Percentiles rank a stretch among this genome's conserved stretches.
Evolutionary conservation across 768 basidiomycete species (phyloP).

Genomic region (Daedaleopsis sinensis): DNA sequence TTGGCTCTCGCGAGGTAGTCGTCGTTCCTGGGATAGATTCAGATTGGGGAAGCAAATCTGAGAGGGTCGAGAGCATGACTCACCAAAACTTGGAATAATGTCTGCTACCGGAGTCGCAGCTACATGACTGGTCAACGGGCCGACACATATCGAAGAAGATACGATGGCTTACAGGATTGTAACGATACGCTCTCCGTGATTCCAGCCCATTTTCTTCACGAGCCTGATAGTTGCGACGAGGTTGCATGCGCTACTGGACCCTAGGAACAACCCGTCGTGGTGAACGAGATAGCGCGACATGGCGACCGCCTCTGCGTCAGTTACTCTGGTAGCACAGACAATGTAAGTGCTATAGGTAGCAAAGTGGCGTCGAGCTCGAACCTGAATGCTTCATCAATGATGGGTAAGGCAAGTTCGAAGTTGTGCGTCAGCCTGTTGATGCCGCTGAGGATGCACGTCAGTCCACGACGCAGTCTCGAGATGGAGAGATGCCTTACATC

Average conservation of each 20-base stretch:
- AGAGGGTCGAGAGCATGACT: conserved; percentile 9
- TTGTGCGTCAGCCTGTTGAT: conserved; percentile 94
- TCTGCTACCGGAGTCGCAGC: conserved; percentile 88
- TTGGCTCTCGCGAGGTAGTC: conserved; percentile 46
- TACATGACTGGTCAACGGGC: conserved; percentile 28
- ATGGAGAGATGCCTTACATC: conserved; percentile 49
- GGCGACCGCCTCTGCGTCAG: conserved; percentile 91
- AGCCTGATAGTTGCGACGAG: conserved; percentile 89
- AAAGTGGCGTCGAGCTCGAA: conserved; percentile 31
- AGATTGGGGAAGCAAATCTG: not conserved
- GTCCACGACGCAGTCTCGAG: not conserved
- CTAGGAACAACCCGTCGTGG: conserved; percentile 91
- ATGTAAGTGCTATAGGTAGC: not conserved
- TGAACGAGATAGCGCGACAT: conserved; percentile 95
- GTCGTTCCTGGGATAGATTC: conserved; percentile 47
- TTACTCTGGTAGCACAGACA: conserved; percentile 57
- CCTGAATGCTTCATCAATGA: conserved; percentile 92
- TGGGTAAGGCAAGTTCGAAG: conserved; percentile 79
- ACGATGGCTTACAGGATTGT: conserved; percentile 73
- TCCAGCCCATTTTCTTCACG: conserved; percentile 69
- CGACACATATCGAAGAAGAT: not conserved
- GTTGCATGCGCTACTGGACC: conserved; percentile 96
- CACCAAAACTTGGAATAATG: conserved; percentile 90
- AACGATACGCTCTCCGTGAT: conserved; percentile 70
- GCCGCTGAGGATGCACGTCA: conserved; percentile 52